phyloP scores from a whole-genome alignment of 139 green algal species.

The Chlamydomonas sp. region DNA sequence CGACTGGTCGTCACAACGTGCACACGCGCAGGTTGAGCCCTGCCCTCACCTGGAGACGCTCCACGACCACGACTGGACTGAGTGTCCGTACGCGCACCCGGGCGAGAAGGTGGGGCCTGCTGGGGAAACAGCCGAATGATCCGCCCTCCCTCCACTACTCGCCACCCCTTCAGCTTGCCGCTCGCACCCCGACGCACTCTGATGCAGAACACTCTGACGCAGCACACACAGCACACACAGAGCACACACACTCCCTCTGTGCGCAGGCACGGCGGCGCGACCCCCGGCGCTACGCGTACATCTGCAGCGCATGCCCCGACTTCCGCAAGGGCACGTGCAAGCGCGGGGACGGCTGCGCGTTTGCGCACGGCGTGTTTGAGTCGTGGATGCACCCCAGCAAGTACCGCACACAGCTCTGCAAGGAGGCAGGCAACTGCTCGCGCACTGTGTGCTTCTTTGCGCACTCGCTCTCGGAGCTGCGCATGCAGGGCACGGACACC shows the following conservation, averaged over 20 bases:
- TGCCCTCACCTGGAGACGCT: neutral
- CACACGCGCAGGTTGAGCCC: constrained; percentile 6
- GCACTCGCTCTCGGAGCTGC: constrained; percentile 63
- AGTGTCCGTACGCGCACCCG: constrained; percentile 91
- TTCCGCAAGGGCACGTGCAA: constrained; percentile 79
- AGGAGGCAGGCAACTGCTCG: constrained; percentile 60
- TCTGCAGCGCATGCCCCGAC: constrained; percentile 84
- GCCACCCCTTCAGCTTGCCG: no score
- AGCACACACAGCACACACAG: no score
- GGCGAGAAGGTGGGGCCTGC: no score
- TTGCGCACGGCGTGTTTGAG: constrained; percentile 95
- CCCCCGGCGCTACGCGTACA: constrained; percentile 76
- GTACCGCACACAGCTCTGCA: constrained; percentile 86
- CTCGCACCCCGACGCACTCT: no score
- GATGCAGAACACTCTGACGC: no score
- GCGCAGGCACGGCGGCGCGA: constrained; percentile 80
- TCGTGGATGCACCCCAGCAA: constrained; percentile 92
- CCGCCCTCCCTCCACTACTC: no score
- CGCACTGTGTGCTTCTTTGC: constrained; percentile 79
- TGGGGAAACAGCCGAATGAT: no score
- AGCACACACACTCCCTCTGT: no score
- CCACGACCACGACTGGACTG: constrained; percentile 72
- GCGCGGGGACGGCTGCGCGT: constrained; percentile 80
- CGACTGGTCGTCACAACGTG: no score
- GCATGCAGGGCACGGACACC: constrained; percentile 19